Conservation (phyloP, 2,329 filamentous ascomycete genomes). For the Hymenoscyphus albidus region DNA sequence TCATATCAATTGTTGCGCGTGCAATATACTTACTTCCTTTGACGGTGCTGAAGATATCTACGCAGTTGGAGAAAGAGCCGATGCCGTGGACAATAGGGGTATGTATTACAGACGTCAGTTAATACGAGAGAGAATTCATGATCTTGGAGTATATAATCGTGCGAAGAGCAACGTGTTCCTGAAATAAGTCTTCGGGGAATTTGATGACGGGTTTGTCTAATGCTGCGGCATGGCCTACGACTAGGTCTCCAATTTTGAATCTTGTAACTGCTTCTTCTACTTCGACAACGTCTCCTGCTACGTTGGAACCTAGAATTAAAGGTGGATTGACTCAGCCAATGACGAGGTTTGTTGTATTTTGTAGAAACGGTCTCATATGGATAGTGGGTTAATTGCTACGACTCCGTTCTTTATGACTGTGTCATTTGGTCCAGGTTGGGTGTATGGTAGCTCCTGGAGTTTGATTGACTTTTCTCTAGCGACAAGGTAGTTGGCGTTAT, state of each 20-base stretch:
- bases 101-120: constrained; percentile 29
- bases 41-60: too few species aligned
- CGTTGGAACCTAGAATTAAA: constrained; percentile 47
- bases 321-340: constrained; percentile 25
- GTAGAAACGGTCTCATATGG: constrained; percentile 34
- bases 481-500: background rate
- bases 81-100: constrained; percentile 21
- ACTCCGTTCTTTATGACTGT: constrained; percentile 39
- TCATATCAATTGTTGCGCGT: too few species aligned
- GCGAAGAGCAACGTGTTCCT: constrained; percentile 29
- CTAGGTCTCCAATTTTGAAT: constrained; percentile 50
- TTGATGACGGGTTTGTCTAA: constrained; percentile 26
- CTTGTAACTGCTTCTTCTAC: constrained; percentile 45
- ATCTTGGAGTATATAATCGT: constrained; percentile 24
- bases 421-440: constrained; percentile 35
- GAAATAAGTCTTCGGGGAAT: constrained; percentile 28
- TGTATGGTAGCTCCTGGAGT: constrained; percentile 32
- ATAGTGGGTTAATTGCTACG: constrained; percentile 39
- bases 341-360: constrained; percentile 1
- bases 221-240: constrained; percentile 28
- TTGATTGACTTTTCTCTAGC: background rate
- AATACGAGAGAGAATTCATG: constrained; percentile 30
- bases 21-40: too few species aligned
- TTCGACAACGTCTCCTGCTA: constrained; percentile 50
- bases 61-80: too few species aligned